Conservation (phyloP, 208 protist species). For the Leishmania guyanensis region DNA sequence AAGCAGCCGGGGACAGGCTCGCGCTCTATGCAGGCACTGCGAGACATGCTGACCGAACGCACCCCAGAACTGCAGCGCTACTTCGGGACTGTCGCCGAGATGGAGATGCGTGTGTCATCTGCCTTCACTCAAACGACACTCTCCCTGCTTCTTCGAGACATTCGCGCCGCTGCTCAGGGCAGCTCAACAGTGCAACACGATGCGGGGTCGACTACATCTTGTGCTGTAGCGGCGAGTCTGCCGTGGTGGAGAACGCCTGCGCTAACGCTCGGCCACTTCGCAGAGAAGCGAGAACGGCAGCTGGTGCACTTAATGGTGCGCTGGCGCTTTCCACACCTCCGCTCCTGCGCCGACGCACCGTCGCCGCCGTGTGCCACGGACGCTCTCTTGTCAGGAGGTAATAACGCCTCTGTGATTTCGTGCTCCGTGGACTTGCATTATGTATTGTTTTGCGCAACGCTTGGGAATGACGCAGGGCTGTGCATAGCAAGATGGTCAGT, state of each 20-base stretch:
- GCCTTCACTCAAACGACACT: conserved; percentile 8
- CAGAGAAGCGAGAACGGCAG: conserved; percentile 22
- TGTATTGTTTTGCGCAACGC: conserved; percentile 38
- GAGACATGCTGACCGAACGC: background rate
- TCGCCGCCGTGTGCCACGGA: background rate
- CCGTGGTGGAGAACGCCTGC: conserved; percentile 5
- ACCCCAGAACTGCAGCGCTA: background rate
- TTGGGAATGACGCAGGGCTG: conserved; percentile 36
- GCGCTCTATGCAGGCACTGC: background rate
- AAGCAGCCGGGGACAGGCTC: background rate
- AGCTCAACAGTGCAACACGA: background rate
- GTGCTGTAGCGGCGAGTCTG: background rate
- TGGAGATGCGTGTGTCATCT: conserved; percentile 1
- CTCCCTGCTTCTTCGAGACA: conserved; percentile 14
- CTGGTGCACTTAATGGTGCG: conserved; percentile 41
- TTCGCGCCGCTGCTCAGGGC: conserved; percentile 13
- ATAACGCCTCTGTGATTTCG: conserved; percentile 3
- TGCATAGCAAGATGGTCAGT: conserved; percentile 40
- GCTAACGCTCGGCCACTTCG: conserved; percentile 11
- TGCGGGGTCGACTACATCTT: background rate
- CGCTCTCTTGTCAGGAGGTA: conserved; percentile 9
- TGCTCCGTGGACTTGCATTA: conserved; percentile 38
- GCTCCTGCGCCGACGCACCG: conserved; percentile 23
- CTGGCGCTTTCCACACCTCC: conserved; percentile 46
- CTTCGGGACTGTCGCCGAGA: conserved; percentile 11